These are phyloP conservation scores for Hevea brasiliensis DNA, from an alignment of 345 rosid species.

Conservation along the genomic window DNA sequence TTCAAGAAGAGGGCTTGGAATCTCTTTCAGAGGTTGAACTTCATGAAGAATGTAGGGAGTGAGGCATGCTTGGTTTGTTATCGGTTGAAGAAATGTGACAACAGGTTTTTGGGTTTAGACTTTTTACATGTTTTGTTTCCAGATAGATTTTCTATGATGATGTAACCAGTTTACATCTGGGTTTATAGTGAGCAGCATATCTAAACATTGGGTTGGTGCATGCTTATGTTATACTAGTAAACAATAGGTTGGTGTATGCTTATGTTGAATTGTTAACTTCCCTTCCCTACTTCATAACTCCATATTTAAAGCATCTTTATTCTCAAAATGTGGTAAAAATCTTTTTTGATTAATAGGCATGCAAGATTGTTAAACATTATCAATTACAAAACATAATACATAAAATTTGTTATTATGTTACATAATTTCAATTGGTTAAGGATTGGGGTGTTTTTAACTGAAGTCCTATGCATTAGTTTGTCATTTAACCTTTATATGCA, in stretches of 20 bases:
- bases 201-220: neutral
- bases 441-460: neutral
- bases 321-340: neutral
- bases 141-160: neutral
- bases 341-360: too few relatives aligned
- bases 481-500: conserved; percentile 32
- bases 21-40: conserved; percentile 93
- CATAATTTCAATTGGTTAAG: neutral
- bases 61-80: conserved; percentile 87
- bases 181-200: neutral
- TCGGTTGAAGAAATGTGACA: conserved; percentile 95
- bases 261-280: neutral
- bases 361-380: too few relatives aligned
- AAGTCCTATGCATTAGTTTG: neutral
- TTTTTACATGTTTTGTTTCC: neutral
- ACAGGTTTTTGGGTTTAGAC: conserved; percentile 48
- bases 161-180: too few relatives aligned
- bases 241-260: neutral
- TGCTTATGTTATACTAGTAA: neutral
- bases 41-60: conserved; percentile 88
- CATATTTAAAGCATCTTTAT: neutral
- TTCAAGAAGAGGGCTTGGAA: conserved; percentile 86
- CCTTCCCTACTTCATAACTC: neutral
- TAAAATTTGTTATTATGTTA: conserved; percentile 3
- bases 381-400: too few relatives aligned